phyloP scores from a whole-genome alignment of 495 filamentous ascomycete genomes.

The Tuber melanosporum region DNA sequence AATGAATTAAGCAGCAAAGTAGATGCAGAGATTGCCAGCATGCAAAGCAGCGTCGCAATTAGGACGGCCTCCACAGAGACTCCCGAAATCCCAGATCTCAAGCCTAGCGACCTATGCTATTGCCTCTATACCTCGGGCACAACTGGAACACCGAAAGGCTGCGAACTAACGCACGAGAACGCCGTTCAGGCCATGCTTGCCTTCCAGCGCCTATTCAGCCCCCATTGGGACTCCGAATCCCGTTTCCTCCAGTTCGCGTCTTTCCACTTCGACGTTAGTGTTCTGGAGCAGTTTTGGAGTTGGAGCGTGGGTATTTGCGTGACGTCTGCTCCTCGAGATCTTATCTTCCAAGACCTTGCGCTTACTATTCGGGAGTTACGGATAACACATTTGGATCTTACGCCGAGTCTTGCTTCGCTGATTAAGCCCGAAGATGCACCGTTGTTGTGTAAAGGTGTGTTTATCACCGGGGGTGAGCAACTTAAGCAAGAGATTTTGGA shows the following conservation, averaged over 20 bases:
- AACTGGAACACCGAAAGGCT: slow-evolving; percentile 73
- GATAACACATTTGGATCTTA: slow-evolving; percentile 83
- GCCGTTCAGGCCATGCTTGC: slow-evolving; percentile 68
- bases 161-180: slow-evolving; percentile 67
- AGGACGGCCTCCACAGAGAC: slow-evolving; percentile 30
- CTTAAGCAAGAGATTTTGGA: slow-evolving; percentile 67
- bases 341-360: slow-evolving; percentile 70
- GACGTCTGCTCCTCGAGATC: slow-evolving; percentile 66
- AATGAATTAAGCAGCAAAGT: slow-evolving; percentile 39
- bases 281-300: slow-evolving; percentile 82
- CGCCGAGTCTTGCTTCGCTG: slow-evolving; percentile 59
- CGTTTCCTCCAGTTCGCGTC: slow-evolving; percentile 83
- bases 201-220: slow-evolving; percentile 61
- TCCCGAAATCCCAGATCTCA: slow-evolving; percentile 39
- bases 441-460: slow-evolving; percentile 60
- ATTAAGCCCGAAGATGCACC: slow-evolving; percentile 63
- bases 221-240: slow-evolving; percentile 61
- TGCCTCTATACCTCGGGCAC: slow-evolving; percentile 79
- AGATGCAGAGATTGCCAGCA: slow-evolving; percentile 42
- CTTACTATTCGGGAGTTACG: slow-evolving; percentile 59
- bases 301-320: slow-evolving; percentile 80
- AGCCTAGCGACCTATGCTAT: slow-evolving; percentile 55
- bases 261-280: slow-evolving; percentile 82
- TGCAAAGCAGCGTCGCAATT: slow-evolving; percentile 44
- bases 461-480: slow-evolving; percentile 69